These are phyloP conservation scores for Phytophthora cactorum DNA, from an alignment of 352 stramenopile species.

Conservation along the genomic window DNA sequence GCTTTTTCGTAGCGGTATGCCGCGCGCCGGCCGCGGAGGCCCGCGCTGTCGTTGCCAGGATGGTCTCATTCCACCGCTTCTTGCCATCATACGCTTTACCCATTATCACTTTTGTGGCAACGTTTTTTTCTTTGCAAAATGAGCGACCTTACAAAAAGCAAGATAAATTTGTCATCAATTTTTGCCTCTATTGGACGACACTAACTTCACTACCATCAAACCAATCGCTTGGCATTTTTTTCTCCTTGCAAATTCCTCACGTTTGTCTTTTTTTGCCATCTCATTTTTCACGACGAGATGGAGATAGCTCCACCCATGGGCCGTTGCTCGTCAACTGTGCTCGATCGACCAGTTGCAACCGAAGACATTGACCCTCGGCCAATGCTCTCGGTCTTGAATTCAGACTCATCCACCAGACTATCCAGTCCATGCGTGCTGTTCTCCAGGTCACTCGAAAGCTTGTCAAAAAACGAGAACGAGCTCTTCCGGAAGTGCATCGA, in stretches of 20 bases:
- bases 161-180: conserved; percentile 19
- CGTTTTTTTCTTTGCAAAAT: conserved; percentile 1
- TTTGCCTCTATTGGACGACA: conserved; percentile 34
- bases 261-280: conserved; percentile 16
- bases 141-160: conserved; percentile 11
- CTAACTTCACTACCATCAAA: conserved; percentile 40
- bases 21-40: conserved; percentile 3
- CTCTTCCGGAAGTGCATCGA: conserved; percentile 61
- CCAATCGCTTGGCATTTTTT: conserved; percentile 26
- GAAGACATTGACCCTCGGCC: conserved; percentile 36
- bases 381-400: conserved; percentile 37
- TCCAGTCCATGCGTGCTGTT: conserved; percentile 61
- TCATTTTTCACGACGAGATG: conserved; percentile 37
- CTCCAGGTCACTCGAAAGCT: conserved; percentile 79
- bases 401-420: conserved; percentile 44
- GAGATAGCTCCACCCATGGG: conserved; percentile 28
- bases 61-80: conserved; percentile 86
- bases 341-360: conserved; percentile 29
- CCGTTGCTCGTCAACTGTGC: conserved; percentile 37
- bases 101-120: conserved; percentile 42
- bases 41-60: conserved; percentile 53
- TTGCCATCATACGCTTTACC: conserved; percentile 84
- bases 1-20: conserved; percentile 53
- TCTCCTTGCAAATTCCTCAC: conserved; percentile 30
- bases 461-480: conserved; percentile 90